Percentiles rank a stretch among this genome's conserved stretches.
These are phyloP conservation scores for Mucor lusitanicus DNA, from an alignment of 371 early-diverging fungal species.

Conservation along the genomic window DNA sequence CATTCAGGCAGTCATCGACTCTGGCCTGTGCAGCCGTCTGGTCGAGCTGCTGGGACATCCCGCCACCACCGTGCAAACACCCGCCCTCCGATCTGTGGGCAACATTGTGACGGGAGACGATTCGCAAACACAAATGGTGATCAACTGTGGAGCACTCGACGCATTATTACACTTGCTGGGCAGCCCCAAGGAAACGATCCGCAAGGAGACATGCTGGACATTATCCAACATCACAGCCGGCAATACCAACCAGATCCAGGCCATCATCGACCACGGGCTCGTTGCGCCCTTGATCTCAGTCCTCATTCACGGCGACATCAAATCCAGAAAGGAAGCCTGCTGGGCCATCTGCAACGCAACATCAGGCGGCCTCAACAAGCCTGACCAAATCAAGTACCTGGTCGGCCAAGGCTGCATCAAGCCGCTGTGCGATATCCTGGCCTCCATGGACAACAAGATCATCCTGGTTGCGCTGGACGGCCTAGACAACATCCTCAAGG, in stretches of 20 bases:
- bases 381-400: conserved; percentile 79
- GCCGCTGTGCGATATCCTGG: conserved; percentile 85
- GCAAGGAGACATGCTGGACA: conserved; percentile 99
- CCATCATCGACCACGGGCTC: conserved; percentile 92
- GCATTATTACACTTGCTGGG: conserved; percentile 79
- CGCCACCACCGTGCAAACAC: conserved; percentile 91
- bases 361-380: conserved; percentile 75
- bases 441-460: conserved; percentile 75
- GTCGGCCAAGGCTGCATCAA: conserved; percentile 80
- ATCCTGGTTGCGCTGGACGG: conserved; percentile 89
- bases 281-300: conserved; percentile 90
- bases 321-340: conserved; percentile 71
- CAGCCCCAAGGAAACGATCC: conserved; percentile 90
- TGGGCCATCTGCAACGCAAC: conserved; percentile 97
- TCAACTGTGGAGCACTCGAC: conserved; percentile 86
- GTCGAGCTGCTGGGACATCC: conserved; percentile 90
- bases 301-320: conserved; percentile 65
- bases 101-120: conserved; percentile 99
- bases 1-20: conserved; percentile 95
- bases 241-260: conserved; percentile 90
- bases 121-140: conserved; percentile 92
- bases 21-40: conserved; percentile 88
- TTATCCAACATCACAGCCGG: conserved; percentile 99
- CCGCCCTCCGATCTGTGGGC: conserved; percentile 98
- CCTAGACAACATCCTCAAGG: conserved; percentile 80